Evolutionary conservation across 2,329 filamentous ascomycete species (phyloP), one percentile per base, ranked within the genome.

Genomic region (Hypomyces perniciosus): DNA sequence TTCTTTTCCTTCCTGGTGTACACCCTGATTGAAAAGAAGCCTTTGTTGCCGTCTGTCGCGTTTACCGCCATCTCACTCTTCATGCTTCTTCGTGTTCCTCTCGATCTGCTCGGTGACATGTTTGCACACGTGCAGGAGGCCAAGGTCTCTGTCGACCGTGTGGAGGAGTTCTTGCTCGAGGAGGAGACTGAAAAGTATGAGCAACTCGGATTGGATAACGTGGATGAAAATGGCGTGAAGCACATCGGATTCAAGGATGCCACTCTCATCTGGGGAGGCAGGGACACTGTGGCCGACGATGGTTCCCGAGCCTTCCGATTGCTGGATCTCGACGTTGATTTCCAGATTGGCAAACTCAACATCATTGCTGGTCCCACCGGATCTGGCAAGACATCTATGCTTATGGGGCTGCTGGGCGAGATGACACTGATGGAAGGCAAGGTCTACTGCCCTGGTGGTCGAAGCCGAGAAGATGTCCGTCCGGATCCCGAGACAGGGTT

Each of bases 51-150:
- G 0, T 97, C 93, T 0, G 79, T 97, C 54, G 93, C 93, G 4
- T 99, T 99, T 69, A 96, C 93, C 2, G 90, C 93, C 35, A 84
- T 99, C 48, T 97, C 93, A 0, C 84, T 99, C 57, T 99, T 99
- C 68, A 91, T 91, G 65, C 83, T 99, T 38, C 83, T 99, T 10
- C 85, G 93, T 44, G 88, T 96, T 48, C 93, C 93, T 4, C 75
- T 99, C 42, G 93, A 99, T 67, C 92, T 97, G 70, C 79, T 99
- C 48, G 93, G 93, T 46, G 93, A 99, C 68, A 99, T 99, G 93
- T 86, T 97, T 63, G 93, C 93, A 8, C 93, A 97, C 70, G 91
- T 99, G 4, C 90, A 96, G 71, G 93, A 99, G 70, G 89, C 91
- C 27, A 95, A 95, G 72, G 92, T 99, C 20, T 99, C 93, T 0